phyloP scores from a whole-genome alignment of 1,139 yeast species.

The Casaregolazyma suthepensis region DNA sequence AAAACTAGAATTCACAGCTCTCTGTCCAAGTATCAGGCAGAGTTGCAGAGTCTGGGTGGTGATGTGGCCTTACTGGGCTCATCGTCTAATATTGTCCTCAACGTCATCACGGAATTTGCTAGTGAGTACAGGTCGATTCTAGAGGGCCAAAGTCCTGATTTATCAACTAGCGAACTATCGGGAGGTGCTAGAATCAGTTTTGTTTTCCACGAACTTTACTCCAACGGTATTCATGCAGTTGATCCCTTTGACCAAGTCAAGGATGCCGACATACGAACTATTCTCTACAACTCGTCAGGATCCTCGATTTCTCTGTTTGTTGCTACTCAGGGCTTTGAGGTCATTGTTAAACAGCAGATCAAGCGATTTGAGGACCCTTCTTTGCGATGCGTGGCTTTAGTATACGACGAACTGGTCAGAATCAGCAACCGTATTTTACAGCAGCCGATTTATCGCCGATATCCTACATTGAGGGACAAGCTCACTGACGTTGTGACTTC shows the following conservation, averaged over 20 bases:
- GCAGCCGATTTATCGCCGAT: slow-evolving; percentile 78
- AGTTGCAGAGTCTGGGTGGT: slow-evolving; percentile 66
- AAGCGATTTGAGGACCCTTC: slow-evolving; percentile 93
- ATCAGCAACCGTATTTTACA: slow-evolving; percentile 79
- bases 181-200: slow-evolving; percentile 96
- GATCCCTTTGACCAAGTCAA: slow-evolving; percentile 97
- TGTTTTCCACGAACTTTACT: slow-evolving; percentile 94
- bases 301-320: slow-evolving; percentile 97
- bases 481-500: slow-evolving; percentile 73
- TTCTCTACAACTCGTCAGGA: slow-evolving; percentile 87
- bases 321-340: slow-evolving; percentile 96
- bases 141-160: slow-evolving; percentile 88
- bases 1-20: slow-evolving; percentile 87
- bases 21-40: slow-evolving; percentile 79
- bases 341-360: slow-evolving; percentile 91
- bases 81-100: slow-evolving; percentile 83
- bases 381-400: slow-evolving; percentile 78
- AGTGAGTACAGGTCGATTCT: slow-evolving; percentile 88
- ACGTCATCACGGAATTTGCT: slow-evolving; percentile 86
- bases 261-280: slow-evolving; percentile 94
- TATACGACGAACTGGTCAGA: slow-evolving; percentile 90
- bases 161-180: slow-evolving; percentile 78
- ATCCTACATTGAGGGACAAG: slow-evolving; percentile 85
- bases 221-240: slow-evolving; percentile 84
- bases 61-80: slow-evolving; percentile 80